These are phyloP conservation scores for Cicer bijugum DNA, from an alignment of 306 rosid species.

Conservation along the genomic window DNA sequence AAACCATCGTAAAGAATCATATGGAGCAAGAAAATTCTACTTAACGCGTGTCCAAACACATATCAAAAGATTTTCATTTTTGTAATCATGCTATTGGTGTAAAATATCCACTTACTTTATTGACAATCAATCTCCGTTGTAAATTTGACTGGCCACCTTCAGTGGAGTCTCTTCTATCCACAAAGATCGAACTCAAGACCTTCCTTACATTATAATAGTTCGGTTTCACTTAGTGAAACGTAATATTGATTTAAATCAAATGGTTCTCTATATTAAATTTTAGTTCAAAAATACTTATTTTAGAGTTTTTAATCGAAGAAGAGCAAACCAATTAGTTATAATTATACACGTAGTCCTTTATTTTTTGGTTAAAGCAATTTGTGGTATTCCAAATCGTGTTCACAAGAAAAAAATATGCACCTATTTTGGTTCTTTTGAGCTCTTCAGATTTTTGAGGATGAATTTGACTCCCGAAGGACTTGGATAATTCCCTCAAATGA, in stretches of 20 bases:
- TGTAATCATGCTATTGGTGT: no score
- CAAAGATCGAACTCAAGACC: no score
- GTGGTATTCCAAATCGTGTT: not conserved
- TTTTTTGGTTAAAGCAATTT: not conserved
- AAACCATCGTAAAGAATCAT: not conserved
- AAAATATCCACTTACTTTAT: no score
- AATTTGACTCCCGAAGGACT: slow-evolving; percentile 50
- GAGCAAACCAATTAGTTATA: not conserved
- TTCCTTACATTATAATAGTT: no score
- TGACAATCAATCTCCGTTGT: no score
- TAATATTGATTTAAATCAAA: no score
- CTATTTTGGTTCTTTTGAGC: slow-evolving; percentile 60
- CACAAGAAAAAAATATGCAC: slow-evolving; percentile 48
- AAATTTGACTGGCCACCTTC: no score
- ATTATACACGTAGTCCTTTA: not conserved
- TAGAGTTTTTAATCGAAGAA: not conserved
- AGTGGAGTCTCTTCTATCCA: no score
- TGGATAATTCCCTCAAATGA: slow-evolving; percentile 56
- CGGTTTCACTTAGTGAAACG: no score
- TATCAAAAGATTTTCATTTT: no score
- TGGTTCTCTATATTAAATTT: not conserved
- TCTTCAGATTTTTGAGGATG: slow-evolving; percentile 52
- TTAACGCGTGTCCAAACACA: not conserved
- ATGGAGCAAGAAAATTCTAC: not conserved
- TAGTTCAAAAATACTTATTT: not conserved